Base-by-base conservation (phyloP, 371 early-diverging fungal species). In the Synchytrium microbalum region DNA sequence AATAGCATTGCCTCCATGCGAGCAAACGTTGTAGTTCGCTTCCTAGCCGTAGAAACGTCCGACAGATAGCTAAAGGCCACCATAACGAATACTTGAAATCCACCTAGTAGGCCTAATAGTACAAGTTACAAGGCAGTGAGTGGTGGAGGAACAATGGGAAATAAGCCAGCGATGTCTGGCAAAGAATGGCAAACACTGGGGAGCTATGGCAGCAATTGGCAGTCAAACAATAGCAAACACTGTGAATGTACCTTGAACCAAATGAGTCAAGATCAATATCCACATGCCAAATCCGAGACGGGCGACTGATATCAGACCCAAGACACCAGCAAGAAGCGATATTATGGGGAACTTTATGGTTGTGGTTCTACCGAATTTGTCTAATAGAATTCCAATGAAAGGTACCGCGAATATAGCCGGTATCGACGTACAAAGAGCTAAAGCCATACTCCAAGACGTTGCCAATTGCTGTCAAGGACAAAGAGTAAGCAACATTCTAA, bases 1-100 rank as follows among this genome's bases (percentile, higher is more conserved):
- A 56, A 56, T 5, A 56, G 26, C 56, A 56, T 5, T 56, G 56
- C 24, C 24, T 56, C 56, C 26, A 56, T 56, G 5, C 24, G 26
- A 56, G 56, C 56, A 56, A 56, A 56, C 13, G 24, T 13, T 56
- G 56, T 56, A 29, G 56, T 56, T 56, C 56, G 46, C 10, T 19
- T 5, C 19, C 46, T 38, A 19, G 46, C 46, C 5, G 46, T 38
- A 38, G 46, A 10, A 19, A 5, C 5, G 19, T 38, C 46, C 10
- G 46, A 38, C 19, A 38, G 46, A 38, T 38, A 38, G 19, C 46
- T 10, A 38, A 38, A 38, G 46, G 19, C 46, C 19, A 38, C 46
- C 46, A 38, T 38, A 19, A 38, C 46, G 10, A 38, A 10, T 5
- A 19, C 46, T 38, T 38, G 46, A 19, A 38, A 38, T 10, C 46